phyloP scores from a whole-genome alignment of 352 stramenopile genomes.

The Blastocystis sp. region DNA sequence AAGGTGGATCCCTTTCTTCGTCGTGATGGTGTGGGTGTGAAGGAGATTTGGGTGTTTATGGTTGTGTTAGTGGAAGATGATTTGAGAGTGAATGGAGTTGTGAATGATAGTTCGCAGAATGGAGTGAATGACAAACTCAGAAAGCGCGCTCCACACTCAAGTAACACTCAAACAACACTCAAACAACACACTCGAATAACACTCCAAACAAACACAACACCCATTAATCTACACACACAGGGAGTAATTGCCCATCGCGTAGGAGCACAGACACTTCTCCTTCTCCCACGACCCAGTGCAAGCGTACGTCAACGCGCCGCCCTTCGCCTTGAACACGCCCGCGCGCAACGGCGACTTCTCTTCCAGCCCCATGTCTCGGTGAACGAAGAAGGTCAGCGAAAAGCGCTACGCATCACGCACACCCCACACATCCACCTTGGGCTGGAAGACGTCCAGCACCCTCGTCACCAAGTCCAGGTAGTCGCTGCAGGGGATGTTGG shows the following conservation, averaged over 20 bases:
- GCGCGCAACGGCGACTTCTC: conserved; percentile 27
- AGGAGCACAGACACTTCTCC: conserved; percentile 5
- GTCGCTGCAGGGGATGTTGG: conserved; percentile 86
- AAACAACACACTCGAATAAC: not conserved
- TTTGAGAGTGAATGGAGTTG: too few relatives aligned
- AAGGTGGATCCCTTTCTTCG: not conserved
- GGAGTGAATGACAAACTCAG: too few relatives aligned
- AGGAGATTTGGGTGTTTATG: too few relatives aligned
- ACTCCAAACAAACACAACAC: not conserved
- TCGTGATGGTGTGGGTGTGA: not conserved
- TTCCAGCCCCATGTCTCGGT: conserved; percentile 8
- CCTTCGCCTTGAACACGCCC: not conserved
- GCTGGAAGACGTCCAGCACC: conserved; percentile 94
- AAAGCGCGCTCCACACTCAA: too few relatives aligned
- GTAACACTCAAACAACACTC: too few relatives aligned
- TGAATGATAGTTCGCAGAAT: too few relatives aligned
- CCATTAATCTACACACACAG: not conserved
- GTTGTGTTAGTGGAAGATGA: too few relatives aligned
- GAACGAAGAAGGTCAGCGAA: conserved; percentile 24
- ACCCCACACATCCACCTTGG: conserved; percentile 78
- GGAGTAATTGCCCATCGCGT: conserved; percentile 64
- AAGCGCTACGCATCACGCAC: conserved; percentile 30
- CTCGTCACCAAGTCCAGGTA: conserved; percentile 80
- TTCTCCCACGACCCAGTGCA: not conserved
- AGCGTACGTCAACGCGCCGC: not conserved